Evolutionary conservation across 345 rosid species (phyloP).

Genomic region (Acer campestre): DNA sequence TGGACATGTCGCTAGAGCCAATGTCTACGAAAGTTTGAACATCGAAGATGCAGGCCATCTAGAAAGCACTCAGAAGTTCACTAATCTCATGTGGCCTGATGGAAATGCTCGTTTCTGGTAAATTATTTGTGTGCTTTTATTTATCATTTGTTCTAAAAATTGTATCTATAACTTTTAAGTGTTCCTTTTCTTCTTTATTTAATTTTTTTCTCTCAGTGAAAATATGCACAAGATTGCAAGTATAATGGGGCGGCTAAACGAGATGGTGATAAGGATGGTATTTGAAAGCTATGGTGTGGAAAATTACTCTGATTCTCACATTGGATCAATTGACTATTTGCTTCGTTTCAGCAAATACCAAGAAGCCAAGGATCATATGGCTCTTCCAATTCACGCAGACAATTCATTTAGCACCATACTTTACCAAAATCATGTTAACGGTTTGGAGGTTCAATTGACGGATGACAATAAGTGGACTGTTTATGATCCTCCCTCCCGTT

Average conservation of each 20-base stretch:
- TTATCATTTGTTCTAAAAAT: no score
- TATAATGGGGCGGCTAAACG: conserved; percentile 46
- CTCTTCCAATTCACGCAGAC: conserved; percentile 55
- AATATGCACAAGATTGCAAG: conserved; percentile 39
- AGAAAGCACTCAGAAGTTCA: conserved; percentile 46
- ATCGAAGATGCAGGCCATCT: conserved; percentile 54
- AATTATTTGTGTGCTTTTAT: no score
- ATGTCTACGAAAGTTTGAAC: conserved; percentile 73
- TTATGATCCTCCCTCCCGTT: conserved; percentile 40
- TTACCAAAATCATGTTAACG: conserved; percentile 59
- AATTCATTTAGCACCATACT: conserved; percentile 58
- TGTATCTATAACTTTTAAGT: no score
- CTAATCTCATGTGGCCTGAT: conserved; percentile 67
- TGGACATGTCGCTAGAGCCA: conserved; percentile 58
- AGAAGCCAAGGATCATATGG: conserved; percentile 38
- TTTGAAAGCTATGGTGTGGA: conserved; percentile 61
- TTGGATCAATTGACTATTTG: conserved; percentile 45
- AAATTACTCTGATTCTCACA: conserved; percentile 37
- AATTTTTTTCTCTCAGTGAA: not conserved
- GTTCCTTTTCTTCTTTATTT: no score
- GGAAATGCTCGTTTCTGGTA: conserved; percentile 66
- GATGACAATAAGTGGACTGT: conserved; percentile 43
- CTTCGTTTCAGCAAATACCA: conserved; percentile 53
- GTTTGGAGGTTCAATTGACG: conserved; percentile 49
- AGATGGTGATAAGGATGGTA: conserved; percentile 54